A percentile compares a stretch with the other conserved stretches of the same genome.
phyloP scores from a whole-genome alignment of 257 asterid species.

The Lithospermum erythrorhizon region DNA sequence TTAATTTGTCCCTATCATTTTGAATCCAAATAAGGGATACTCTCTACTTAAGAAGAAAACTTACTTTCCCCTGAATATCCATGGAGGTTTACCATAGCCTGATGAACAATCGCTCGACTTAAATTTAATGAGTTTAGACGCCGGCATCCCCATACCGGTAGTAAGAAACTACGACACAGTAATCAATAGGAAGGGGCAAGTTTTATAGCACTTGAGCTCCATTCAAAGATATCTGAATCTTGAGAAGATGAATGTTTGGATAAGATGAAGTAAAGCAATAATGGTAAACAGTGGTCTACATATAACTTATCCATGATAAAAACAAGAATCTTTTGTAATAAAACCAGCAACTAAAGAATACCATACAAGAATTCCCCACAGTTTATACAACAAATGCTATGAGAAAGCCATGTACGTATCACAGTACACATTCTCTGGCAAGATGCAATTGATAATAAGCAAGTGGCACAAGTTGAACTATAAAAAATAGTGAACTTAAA shows the following conservation, averaged over 20 bases:
- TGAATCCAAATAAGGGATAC: too few relatives aligned
- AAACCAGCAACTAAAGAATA: neutral
- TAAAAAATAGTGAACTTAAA: neutral
- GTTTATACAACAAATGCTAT: neutral
- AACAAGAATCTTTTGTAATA: neutral
- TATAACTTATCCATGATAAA: slow-evolving; percentile 5
- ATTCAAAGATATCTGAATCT: neutral
- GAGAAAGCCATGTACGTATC: slow-evolving; percentile 11
- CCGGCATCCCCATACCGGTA: slow-evolving; percentile 9
- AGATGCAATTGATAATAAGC: slow-evolving; percentile 24
- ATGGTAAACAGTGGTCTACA: neutral
- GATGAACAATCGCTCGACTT: slow-evolving; percentile 26
- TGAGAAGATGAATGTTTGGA: neutral
- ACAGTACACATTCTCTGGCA: slow-evolving; percentile 13
- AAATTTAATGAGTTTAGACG: slow-evolving; percentile 28
- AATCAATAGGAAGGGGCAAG: neutral
- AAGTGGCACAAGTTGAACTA: slow-evolving; percentile 26
- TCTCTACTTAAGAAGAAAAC: slow-evolving; percentile 10
- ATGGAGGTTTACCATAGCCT: slow-evolving; percentile 76
- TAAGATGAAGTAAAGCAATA: neutral
- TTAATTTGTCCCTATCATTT: too few relatives aligned
- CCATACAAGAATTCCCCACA: neutral
- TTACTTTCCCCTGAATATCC: slow-evolving; percentile 95
- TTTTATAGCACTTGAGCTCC: neutral
- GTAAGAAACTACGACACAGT: slow-evolving; percentile 1